A percentile compares a stretch with the other conserved stretches of the same genome.
Evolutionary conservation across 2,329 filamentous ascomycete species (phyloP).

Genomic region (Camptophora hylomeconis): DNA sequence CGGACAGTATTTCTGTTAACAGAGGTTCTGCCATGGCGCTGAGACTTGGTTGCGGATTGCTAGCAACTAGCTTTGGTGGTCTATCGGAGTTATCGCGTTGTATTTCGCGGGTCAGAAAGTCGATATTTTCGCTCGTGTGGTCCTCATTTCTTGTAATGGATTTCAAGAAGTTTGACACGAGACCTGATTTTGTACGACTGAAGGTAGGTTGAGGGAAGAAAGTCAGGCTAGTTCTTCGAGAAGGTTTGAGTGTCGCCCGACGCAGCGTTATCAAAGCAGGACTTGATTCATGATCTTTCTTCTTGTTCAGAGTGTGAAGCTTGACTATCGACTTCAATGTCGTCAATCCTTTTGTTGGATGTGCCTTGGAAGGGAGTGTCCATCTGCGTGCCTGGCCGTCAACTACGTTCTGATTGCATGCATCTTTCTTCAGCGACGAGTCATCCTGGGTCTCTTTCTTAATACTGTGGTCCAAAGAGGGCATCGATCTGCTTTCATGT

Average conservation of each 20-base stretch:
- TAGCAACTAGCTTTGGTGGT: too few relatives aligned
- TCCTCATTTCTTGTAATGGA: conserved; percentile 9
- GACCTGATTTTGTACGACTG: conserved; percentile 7
- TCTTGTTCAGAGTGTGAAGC: conserved; percentile 2
- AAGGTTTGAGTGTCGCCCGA: conserved; percentile 10
- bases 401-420: too few relatives aligned
- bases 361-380: conserved; percentile 13
- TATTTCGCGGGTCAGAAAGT: too few relatives aligned
- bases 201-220: conserved; percentile 16
- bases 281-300: conserved; percentile 5
- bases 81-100: too few relatives aligned
- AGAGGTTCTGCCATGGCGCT: too few relatives aligned
- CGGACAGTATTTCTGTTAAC: too few relatives aligned
- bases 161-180: conserved; percentile 11
- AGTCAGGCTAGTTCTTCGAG: conserved; percentile 9
- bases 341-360: conserved; percentile 10
- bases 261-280: conserved; percentile 18
- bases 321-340: conserved; percentile 8
- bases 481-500: too few relatives aligned
- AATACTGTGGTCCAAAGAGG: too few relatives aligned
- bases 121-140: background rate
- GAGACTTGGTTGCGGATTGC: too few relatives aligned
- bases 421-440: too few relatives aligned
- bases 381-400: conserved; percentile 7
- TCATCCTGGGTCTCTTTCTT: too few relatives aligned